These are phyloP conservation scores for Digitaria exilis DNA, from an alignment of 202 grass and related monocot genomes.

Conservation along the genomic window DNA sequence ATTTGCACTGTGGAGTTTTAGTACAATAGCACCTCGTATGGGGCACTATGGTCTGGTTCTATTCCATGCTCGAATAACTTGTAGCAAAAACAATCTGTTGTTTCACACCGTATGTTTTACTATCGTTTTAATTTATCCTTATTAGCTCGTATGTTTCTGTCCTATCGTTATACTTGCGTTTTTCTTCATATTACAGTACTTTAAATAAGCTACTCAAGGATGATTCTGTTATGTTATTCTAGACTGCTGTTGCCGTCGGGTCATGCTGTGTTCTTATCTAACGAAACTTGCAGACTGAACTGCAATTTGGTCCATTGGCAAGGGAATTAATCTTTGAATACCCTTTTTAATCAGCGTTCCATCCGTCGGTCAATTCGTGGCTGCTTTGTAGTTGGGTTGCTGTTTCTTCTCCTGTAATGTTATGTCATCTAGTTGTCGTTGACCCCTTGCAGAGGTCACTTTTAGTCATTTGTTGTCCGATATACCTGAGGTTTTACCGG, in stretches of 20 bases:
- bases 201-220: not conserved
- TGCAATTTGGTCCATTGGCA: too few relatives aligned
- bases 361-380: too few relatives aligned
- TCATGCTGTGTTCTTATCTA: not conserved
- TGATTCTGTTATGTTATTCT: not conserved
- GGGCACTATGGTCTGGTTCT: not conserved
- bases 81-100: not conserved
- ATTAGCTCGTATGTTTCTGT: not conserved
- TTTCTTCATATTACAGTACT: not conserved
- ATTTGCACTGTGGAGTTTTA: constrained; percentile 20
- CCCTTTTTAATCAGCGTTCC: too few relatives aligned
- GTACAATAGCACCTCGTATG: not conserved
- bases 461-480: too few relatives aligned
- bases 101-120: not conserved
- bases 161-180: not conserved
- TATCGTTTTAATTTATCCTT: not conserved
- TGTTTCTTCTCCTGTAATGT: too few relatives aligned
- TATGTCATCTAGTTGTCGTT: too few relatives aligned
- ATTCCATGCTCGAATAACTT: not conserved
- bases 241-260: too few relatives aligned
- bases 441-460: too few relatives aligned
- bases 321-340: too few relatives aligned
- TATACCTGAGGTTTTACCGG: too few relatives aligned
- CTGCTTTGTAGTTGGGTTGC: too few relatives aligned
- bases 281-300: not conserved